Conservation (phyloP, 352 stramenopile genomes). For the Phytophthora colocasiae region DNA sequence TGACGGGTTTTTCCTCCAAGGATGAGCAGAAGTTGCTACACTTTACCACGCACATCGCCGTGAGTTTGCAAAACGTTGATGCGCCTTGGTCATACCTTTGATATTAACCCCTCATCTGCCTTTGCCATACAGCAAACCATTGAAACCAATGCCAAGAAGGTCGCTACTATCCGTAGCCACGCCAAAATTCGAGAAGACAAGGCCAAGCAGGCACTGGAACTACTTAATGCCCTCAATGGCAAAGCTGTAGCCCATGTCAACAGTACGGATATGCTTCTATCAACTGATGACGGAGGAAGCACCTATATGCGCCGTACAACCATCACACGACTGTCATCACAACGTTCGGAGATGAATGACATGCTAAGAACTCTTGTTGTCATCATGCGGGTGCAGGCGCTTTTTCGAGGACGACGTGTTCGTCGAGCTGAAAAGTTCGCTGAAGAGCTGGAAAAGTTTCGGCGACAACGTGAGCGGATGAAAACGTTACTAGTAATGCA, state of each 20-base stretch:
- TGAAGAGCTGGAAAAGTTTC: constrained; percentile 41
- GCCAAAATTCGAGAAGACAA: constrained; percentile 57
- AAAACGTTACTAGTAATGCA: constrained; percentile 40
- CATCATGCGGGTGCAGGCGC: constrained; percentile 43
- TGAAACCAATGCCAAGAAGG: constrained; percentile 56
- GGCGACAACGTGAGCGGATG: constrained; percentile 35
- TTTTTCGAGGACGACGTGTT: constrained; percentile 40
- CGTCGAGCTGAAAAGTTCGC: constrained; percentile 37
- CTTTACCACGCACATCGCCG: constrained; percentile 63
- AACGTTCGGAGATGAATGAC: constrained; percentile 12
- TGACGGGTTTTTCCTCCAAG: constrained; percentile 58
- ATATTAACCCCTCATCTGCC: neutral
- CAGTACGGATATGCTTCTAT: constrained; percentile 14
- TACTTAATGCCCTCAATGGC: constrained; percentile 67
- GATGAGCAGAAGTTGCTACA: constrained; percentile 75
- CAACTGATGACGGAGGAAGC: constrained; percentile 1
- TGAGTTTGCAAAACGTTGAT: constrained; percentile 10
- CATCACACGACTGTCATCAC: constrained; percentile 12
- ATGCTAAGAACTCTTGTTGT: constrained; percentile 32
- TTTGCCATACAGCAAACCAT: constrained; percentile 45
- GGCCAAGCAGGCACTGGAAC: constrained; percentile 54
- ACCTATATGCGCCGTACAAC: constrained; percentile 11
- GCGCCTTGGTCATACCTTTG: neutral
- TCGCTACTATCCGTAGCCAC: constrained; percentile 37
- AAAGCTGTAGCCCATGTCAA: constrained; percentile 27